These are phyloP conservation scores for Drechslerella dactyloides DNA, from an alignment of 2,329 filamentous ascomycete species.

Conservation along the genomic window DNA sequence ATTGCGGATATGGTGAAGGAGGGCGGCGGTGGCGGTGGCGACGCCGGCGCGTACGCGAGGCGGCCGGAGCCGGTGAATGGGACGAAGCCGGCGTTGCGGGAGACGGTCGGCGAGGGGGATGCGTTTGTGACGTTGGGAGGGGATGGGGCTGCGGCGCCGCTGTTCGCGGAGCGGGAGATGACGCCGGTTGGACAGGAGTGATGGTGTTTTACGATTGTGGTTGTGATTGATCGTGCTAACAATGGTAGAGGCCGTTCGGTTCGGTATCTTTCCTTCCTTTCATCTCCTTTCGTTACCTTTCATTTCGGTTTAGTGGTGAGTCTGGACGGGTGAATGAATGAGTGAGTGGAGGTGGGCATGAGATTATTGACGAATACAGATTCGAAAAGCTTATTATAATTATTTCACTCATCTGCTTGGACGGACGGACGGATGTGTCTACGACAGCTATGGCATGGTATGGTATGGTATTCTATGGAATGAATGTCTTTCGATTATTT, in stretches of 20 bases:
- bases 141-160: conserved; percentile 45
- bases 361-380: conserved; percentile 3
- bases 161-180: conserved; percentile 28
- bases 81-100: conserved; percentile 43
- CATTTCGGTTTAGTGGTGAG: too few species aligned
- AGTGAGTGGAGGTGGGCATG: background rate
- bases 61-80: conserved; percentile 41
- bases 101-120: conserved; percentile 31
- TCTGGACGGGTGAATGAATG: too few species aligned
- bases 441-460: too few species aligned
- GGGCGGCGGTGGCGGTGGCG: background rate
- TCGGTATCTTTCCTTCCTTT: conserved; percentile 8
- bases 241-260: background rate
- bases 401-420: too few species aligned
- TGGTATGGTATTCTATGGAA: too few species aligned
- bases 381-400: too few species aligned
- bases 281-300: background rate
- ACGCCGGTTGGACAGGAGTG: conserved; percentile 18
- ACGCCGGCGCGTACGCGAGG: conserved; percentile 8
- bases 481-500: too few species aligned
- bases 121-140: conserved; percentile 48
- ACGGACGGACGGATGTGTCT: background rate
- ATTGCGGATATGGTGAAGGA: conserved; percentile 60
- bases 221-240: conserved; percentile 3
- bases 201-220: conserved; percentile 14